Conservation (phyloP, 768 basidiomycete species). For the Suillus sp. region DNA sequence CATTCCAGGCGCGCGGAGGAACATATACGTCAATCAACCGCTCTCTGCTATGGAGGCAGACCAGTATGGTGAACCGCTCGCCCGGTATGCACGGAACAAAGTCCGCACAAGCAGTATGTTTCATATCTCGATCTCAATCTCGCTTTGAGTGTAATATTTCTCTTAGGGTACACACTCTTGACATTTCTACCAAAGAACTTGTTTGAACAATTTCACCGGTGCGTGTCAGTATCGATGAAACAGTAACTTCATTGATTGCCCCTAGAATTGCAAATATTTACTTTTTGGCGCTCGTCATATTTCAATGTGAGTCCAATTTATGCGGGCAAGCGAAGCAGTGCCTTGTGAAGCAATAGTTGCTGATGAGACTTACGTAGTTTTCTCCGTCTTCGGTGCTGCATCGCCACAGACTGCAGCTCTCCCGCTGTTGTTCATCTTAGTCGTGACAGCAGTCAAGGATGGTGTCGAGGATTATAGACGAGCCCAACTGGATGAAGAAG, state of each 20-base stretch:
- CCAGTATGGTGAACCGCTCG: constrained; percentile 71
- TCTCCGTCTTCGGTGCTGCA: constrained; percentile 89
- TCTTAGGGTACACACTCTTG: constrained; percentile 81
- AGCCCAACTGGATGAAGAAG: constrained; percentile 83
- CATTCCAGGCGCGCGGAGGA: constrained; percentile 60
- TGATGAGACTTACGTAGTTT: constrained; percentile 50
- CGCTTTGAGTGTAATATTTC: constrained; percentile 2
- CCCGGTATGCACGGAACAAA: constrained; percentile 88
- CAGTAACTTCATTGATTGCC: background rate
- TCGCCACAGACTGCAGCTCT: constrained; percentile 80
- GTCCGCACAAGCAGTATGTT: constrained; percentile 89
- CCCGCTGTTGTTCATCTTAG: constrained; percentile 84
- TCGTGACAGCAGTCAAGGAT: constrained; percentile 93
- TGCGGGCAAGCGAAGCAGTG: background rate
- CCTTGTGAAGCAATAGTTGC: constrained; percentile 8
- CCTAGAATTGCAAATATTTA: constrained; percentile 87
- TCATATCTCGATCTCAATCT: background rate
- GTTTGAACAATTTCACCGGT: constrained; percentile 93
- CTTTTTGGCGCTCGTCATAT: constrained; percentile 80
- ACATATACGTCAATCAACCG: constrained; percentile 79
- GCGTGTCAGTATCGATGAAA: constrained; percentile 22
- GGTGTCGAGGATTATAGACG: constrained; percentile 96
- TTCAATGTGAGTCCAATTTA: constrained; percentile 58
- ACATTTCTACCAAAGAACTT: constrained; percentile 95
- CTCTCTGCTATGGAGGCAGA: constrained; percentile 67